Percentiles rank a stretch among this genome's conserved stretches.
phyloP scores from a whole-genome alignment of 2,329 filamentous ascomycete species.

The Daldinia eschscholtzii region DNA sequence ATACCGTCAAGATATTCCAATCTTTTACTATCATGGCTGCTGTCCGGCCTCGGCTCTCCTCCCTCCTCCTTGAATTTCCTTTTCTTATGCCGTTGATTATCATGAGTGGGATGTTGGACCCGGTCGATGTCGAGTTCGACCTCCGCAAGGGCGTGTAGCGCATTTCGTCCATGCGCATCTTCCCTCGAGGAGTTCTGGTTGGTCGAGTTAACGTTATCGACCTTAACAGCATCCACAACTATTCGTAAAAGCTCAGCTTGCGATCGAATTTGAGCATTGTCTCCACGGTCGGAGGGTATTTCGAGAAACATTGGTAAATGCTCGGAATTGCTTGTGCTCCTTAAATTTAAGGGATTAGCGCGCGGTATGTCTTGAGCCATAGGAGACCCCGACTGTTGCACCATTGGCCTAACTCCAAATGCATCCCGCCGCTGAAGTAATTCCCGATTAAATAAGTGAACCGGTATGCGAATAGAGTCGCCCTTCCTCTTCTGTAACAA shows the following conservation, averaged over 20 bases:
- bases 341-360: constrained; percentile 25
- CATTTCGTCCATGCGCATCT: constrained; percentile 65
- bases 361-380: constrained; percentile 27
- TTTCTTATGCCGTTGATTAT: constrained; percentile 50
- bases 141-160: constrained; percentile 69
- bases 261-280: constrained; percentile 43
- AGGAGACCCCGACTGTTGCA: constrained; percentile 8
- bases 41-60: constrained; percentile 35
- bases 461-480: constrained; percentile 42
- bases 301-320: constrained; percentile 36
- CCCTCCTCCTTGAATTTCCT: constrained; percentile 53
- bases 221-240: constrained; percentile 51
- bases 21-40: constrained; percentile 26
- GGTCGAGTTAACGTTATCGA: constrained; percentile 36
- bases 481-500: constrained; percentile 50
- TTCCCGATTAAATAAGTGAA: constrained; percentile 48
- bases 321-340: constrained; percentile 20
- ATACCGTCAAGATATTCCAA: constrained; percentile 49
- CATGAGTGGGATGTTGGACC: constrained; percentile 39
- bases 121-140: constrained; percentile 58
- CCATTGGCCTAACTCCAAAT: constrained; percentile 55
- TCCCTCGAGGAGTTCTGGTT: constrained; percentile 53
- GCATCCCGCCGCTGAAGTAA: constrained; percentile 61
- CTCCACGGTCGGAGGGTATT: constrained; percentile 42
- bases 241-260: constrained; percentile 55